Conservation (phyloP, 805 yeast species). For the Starmerella bombicola region DNA sequence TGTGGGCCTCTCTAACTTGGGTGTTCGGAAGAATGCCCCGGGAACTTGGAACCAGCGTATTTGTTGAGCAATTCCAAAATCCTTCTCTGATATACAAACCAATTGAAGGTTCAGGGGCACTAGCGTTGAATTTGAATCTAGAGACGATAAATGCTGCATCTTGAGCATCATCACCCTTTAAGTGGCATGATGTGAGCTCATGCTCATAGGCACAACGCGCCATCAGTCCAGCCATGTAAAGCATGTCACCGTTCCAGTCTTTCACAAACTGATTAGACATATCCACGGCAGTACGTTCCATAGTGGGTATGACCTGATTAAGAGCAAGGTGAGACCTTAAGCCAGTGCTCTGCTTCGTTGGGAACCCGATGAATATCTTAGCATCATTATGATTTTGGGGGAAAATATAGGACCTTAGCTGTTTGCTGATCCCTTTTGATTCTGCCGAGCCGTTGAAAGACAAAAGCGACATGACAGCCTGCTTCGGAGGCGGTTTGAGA, state of each 20-base stretch:
- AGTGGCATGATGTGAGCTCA: slow-evolving; percentile 23
- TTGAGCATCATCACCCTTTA: slow-evolving; percentile 2
- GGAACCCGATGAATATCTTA: slow-evolving; percentile 33
- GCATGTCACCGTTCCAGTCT: slow-evolving; percentile 32
- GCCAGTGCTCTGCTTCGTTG: slow-evolving; percentile 33
- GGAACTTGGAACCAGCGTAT: slow-evolving; percentile 26
- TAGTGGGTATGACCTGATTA: slow-evolving; percentile 33
- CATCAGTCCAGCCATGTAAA: slow-evolving; percentile 31
- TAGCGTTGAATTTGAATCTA: slow-evolving; percentile 26
- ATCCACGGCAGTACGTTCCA: slow-evolving; percentile 34
- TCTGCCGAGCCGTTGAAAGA: slow-evolving; percentile 1
- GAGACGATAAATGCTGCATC: slow-evolving; percentile 24
- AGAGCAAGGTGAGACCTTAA: slow-evolving; percentile 30
- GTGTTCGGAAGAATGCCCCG: slow-evolving; percentile 27
- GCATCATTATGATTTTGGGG: slow-evolving; percentile 30
- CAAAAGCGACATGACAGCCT: slow-evolving; percentile 28
- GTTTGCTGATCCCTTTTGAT: slow-evolving; percentile 8
- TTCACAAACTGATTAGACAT: slow-evolving; percentile 32
- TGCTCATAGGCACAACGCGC: slow-evolving; percentile 29
- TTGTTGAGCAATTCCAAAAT: slow-evolving; percentile 28
- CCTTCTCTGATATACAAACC: slow-evolving; percentile 29
- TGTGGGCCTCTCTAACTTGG: slow-evolving; percentile 25
- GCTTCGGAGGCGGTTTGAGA: slow-evolving; percentile 33
- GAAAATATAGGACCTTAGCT: slow-evolving; percentile 29
- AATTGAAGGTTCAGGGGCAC: slow-evolving; percentile 30